Percentiles rank a stretch among this genome's conserved stretches.
These are phyloP conservation scores for Panaeolus cyanescens DNA, from an alignment of 768 basidiomycete species.

Conservation along the genomic window DNA sequence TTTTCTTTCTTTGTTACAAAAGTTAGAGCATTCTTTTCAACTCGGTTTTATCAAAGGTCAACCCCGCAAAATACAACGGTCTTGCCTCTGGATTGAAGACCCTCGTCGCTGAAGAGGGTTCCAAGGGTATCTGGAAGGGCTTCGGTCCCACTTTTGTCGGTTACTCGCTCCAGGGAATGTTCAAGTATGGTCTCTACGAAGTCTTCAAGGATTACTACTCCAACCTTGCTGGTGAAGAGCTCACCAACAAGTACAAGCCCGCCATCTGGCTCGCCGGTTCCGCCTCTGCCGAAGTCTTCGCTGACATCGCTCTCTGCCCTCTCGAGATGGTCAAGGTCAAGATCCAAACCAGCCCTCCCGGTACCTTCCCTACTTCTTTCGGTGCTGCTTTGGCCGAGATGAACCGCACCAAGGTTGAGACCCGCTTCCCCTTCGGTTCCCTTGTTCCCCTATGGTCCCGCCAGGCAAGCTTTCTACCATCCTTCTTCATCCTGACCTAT, in stretches of 20 bases:
- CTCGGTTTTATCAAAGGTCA: constrained; percentile 54
- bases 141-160: constrained; percentile 92
- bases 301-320: constrained; percentile 94
- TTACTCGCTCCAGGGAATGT: constrained; percentile 95
- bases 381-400: constrained; percentile 73
- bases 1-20: neutral
- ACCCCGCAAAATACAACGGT: constrained; percentile 75
- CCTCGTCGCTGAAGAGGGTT: constrained; percentile 79
- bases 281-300: constrained; percentile 93
- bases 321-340: constrained; percentile 94
- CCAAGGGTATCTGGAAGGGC: constrained; percentile 91
- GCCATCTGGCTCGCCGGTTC: constrained; percentile 93
- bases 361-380: constrained; percentile 79
- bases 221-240: constrained; percentile 87
- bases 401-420: constrained; percentile 64
- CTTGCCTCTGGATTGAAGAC: constrained; percentile 60
- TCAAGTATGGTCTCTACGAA: constrained; percentile 99
- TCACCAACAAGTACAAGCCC: constrained; percentile 78
- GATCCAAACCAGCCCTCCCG: constrained; percentile 76
- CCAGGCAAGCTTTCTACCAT: constrained; percentile 50
- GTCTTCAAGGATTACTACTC: constrained; percentile 93
- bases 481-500: neutral
- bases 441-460: constrained; percentile 87
- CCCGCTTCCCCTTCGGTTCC: constrained; percentile 85
- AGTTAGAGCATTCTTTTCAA: neutral